These are phyloP conservation scores for Citrus sp. DNA, from an alignment of 345 rosid genomes.

Conservation along the genomic window DNA sequence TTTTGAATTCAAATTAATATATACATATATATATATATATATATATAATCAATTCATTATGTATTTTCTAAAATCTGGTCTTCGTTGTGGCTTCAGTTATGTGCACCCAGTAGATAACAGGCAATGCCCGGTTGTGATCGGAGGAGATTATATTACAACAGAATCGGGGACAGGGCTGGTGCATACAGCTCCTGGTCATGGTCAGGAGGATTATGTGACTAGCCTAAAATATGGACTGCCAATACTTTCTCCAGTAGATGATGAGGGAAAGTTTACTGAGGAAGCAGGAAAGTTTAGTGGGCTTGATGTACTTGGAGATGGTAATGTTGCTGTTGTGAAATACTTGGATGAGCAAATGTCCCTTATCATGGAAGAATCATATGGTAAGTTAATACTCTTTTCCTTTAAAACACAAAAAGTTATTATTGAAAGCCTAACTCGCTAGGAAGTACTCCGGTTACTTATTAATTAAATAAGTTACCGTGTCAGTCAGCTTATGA, in stretches of 20 bases:
- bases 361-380: slow-evolving; percentile 81
- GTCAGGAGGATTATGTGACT: slow-evolving; percentile 90
- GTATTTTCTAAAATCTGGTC: slow-evolving; percentile 6
- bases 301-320: slow-evolving; percentile 92
- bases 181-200: slow-evolving; percentile 99
- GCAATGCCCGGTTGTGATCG: slow-evolving; percentile 82
- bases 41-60: background rate
- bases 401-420: slow-evolving; percentile 4
- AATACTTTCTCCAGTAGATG: slow-evolving; percentile 78
- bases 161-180: slow-evolving; percentile 98
- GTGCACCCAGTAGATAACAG: slow-evolving; percentile 66
- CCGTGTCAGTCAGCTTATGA: slow-evolving; percentile 10
- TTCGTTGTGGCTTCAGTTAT: slow-evolving; percentile 56
- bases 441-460: slow-evolving; percentile 1
- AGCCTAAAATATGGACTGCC: slow-evolving; percentile 87
- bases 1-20: background rate
- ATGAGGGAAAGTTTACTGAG: slow-evolving; percentile 87
- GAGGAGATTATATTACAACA: slow-evolving; percentile 96
- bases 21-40: too few relatives aligned
- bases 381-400: slow-evolving; percentile 44
- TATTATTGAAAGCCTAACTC: background rate
- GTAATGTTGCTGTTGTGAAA: slow-evolving; percentile 74
- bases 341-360: slow-evolving; percentile 70
- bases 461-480: background rate
- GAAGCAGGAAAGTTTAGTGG: slow-evolving; percentile 88